These are phyloP conservation scores for Fusarium sp. DNA, from an alignment of 2,329 filamentous ascomycete species.

Conservation along the genomic window DNA sequence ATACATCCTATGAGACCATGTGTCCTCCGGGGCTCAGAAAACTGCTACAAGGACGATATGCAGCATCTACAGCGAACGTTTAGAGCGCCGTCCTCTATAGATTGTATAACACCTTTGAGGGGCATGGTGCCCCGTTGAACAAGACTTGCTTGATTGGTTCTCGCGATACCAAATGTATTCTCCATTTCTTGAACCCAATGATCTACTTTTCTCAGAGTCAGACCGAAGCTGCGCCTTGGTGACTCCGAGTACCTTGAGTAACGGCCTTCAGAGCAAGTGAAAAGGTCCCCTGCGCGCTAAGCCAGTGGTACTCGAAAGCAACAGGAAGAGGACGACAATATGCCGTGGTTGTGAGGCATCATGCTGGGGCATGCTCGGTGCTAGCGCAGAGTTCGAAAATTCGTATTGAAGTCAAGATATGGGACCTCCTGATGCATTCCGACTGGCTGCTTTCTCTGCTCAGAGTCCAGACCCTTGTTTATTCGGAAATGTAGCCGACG, in stretches of 20 bases:
- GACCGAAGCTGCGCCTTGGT: conserved; percentile 23
- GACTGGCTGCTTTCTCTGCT: not conserved
- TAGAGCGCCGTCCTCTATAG: not conserved
- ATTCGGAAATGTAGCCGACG: not conserved
- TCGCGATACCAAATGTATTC: not conserved
- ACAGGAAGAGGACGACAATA: not conserved
- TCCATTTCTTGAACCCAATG: not conserved
- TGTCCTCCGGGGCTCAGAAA: not conserved
- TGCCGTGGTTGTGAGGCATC: not conserved
- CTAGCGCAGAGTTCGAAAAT: too few species aligned
- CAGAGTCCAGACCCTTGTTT: not conserved
- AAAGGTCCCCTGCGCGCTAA: not conserved
- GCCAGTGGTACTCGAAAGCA: not conserved
- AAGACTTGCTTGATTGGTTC: not conserved
- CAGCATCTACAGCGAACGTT: not conserved
- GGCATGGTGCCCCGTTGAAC: not conserved
- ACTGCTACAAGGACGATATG: not conserved
- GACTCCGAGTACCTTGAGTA: conserved; percentile 10
- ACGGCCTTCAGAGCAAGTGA: not conserved
- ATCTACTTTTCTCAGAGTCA: conserved; percentile 4
- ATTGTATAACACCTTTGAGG: conserved; percentile 4
- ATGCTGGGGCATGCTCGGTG: not conserved
- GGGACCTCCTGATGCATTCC: not conserved
- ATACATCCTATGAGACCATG: not conserved
- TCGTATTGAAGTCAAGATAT: not conserved